phyloP scores from a whole-genome alignment of 2,329 filamentous ascomycete species.

The Aspergillus amoenus region DNA sequence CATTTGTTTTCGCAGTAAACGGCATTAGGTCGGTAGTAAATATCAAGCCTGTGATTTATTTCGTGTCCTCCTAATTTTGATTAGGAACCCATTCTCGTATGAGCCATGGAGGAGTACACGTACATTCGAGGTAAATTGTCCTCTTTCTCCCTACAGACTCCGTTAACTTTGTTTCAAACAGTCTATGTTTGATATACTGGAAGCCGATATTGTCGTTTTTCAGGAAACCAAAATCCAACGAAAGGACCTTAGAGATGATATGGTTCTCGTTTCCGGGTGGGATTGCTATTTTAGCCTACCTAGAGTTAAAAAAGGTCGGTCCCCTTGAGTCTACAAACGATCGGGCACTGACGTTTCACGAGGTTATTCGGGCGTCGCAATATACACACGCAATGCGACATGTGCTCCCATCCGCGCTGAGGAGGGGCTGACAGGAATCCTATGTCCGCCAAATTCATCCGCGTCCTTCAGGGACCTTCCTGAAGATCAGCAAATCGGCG shows the following conservation, averaged over 20 bases:
- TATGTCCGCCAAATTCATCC: conserved; percentile 70
- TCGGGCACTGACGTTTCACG: conserved; percentile 11
- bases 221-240: conserved; percentile 96
- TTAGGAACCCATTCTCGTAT: conserved; percentile 78
- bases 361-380: conserved; percentile 95
- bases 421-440: conserved; percentile 84
- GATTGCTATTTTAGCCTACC: conserved; percentile 95
- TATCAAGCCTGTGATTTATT: background rate
- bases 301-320: conserved; percentile 81
- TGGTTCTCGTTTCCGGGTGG: conserved; percentile 93
- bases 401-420: conserved; percentile 88
- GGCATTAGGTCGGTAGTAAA: conserved; percentile 63
- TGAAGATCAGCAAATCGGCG: conserved; percentile 74
- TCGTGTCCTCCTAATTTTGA: background rate
- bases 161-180: conserved; percentile 31
- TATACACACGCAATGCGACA: conserved; percentile 85
- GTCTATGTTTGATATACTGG: conserved; percentile 92
- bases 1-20: conserved; percentile 59
- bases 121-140: conserved; percentile 61
- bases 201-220: conserved; percentile 90
- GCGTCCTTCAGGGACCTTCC: conserved; percentile 74
- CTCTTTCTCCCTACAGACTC: background rate
- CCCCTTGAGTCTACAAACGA: background rate
- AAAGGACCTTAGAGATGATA: conserved; percentile 89
- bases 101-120: conserved; percentile 75